These are phyloP conservation scores for Psidium guajava DNA, from an alignment of 345 rosid genomes.

Conservation along the genomic window DNA sequence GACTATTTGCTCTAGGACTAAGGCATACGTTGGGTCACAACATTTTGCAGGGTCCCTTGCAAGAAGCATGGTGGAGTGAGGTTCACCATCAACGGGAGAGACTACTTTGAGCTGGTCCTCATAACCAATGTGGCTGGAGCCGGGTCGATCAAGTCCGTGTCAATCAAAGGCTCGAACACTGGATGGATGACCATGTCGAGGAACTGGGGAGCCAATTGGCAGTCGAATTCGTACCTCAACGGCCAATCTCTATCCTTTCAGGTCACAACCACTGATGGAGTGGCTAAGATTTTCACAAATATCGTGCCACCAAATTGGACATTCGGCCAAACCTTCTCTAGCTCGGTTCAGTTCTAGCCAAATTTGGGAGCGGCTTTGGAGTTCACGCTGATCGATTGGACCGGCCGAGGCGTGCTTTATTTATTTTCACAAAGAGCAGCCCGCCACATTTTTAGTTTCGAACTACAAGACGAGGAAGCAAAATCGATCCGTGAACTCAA, in stretches of 20 bases:
- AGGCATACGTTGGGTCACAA: neutral
- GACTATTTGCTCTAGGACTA: neutral
- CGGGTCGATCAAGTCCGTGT: constrained; percentile 59
- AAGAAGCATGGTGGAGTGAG: constrained; percentile 77
- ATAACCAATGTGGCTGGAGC: constrained; percentile 67
- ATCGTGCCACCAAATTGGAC: constrained; percentile 60
- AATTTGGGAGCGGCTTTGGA: neutral
- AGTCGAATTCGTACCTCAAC: constrained; percentile 69
- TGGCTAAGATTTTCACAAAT: constrained; percentile 25
- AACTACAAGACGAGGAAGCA: neutral
- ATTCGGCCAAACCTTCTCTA: constrained; percentile 56
- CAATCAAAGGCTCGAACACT: constrained; percentile 66
- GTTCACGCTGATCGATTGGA: neutral
- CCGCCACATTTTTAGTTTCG: constrained; percentile 14
- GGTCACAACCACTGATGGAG: constrained; percentile 66
- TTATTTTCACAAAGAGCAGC: constrained; percentile 20
- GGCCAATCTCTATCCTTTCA: constrained; percentile 74
- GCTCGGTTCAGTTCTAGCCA: constrained; percentile 29
- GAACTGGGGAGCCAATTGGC: constrained; percentile 98
- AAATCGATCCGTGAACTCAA: neutral
- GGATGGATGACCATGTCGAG: constrained; percentile 80
- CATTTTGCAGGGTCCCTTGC: constrained; percentile 65
- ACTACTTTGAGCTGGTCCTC: constrained; percentile 75
- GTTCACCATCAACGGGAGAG: constrained; percentile 71
- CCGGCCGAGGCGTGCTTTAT: constrained; percentile 30